Percentiles rank a stretch among this genome's conserved stretches.
Conservation (phyloP, 2,329 filamentous ascomycete genomes). For the Diplocarpon rosae region DNA sequence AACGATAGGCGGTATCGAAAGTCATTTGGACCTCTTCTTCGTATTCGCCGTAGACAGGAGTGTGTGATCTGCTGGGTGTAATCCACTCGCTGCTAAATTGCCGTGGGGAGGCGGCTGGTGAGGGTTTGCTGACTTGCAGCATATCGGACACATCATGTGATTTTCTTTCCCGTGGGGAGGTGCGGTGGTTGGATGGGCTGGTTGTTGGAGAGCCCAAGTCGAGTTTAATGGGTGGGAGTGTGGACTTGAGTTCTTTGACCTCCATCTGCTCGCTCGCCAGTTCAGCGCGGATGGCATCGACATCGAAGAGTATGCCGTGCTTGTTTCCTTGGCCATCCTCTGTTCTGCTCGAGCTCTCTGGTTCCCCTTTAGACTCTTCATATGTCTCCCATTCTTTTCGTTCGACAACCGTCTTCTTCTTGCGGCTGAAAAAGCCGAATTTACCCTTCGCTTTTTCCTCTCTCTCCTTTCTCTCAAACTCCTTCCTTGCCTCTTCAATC, state of each 20-base stretch:
- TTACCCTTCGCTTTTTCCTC: slow-evolving; percentile 45
- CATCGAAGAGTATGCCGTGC: slow-evolving; percentile 67
- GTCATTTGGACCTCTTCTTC: slow-evolving; percentile 53
- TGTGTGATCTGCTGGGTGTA: slow-evolving; percentile 6
- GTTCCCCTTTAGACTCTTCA: slow-evolving; percentile 55
- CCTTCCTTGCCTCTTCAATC: slow-evolving; percentile 85
- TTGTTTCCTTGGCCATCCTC: slow-evolving; percentile 27
- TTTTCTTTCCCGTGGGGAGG: slow-evolving; percentile 34
- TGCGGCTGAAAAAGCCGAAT: slow-evolving; percentile 72
- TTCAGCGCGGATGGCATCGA: slow-evolving; percentile 85
- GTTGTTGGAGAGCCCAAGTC: slow-evolving; percentile 32
- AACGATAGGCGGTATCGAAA: slow-evolving; percentile 50
- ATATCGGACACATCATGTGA: slow-evolving; percentile 34
- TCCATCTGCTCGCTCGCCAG: slow-evolving; percentile 47
- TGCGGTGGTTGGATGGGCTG: slow-evolving; percentile 10
- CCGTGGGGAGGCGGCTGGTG: slow-evolving; percentile 12
- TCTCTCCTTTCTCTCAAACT: slow-evolving; percentile 67
- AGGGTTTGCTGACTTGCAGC: slow-evolving; percentile 15
- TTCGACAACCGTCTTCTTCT: slow-evolving; percentile 57
- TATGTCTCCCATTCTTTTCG: slow-evolving; percentile 94
- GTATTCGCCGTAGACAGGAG: slow-evolving; percentile 14
- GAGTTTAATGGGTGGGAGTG: slow-evolving; percentile 81
- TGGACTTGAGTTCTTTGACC: slow-evolving; percentile 76
- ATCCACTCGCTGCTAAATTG: slow-evolving; percentile 11
- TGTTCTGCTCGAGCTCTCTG: slow-evolving; percentile 2